Evolutionary conservation across 31 red algal genomes (phyloP), one percentile per base, ranked within the genome.

Genomic region (Odonthalia washingtoniensis): DNA sequence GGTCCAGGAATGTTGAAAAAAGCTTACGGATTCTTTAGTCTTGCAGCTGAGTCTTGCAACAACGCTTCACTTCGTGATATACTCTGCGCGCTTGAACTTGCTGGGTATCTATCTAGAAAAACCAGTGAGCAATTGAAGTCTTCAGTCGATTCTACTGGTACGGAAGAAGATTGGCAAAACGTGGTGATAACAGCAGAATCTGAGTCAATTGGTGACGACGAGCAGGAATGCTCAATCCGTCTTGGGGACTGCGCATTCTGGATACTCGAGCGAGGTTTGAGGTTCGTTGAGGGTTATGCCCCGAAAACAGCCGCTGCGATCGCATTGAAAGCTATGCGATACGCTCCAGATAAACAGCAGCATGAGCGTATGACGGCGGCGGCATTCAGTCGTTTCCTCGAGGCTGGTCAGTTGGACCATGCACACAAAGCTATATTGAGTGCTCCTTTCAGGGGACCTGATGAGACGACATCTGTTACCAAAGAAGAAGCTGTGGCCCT

Each of bases 351-450:
- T 46, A 77, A 69, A 34, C 46, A 93, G 40, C 73, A 72, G 14
- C 73, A 88, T 75, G 91, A 93, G 70, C 83, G 77, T 70, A 93
- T 93, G 91, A 75, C 84, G 73, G 91, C 91, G 3, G 77, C 91
- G 26, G 91, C 91, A 30, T 93, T 93, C 53, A 79, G 78, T 45
- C 77, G 84, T 31, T 93, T 93, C 72, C 57, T 93, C 39, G 91
- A 93, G 65, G 91, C 91, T 0, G 79, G 78, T 33, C 63, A 88
- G 32, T 42, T 93, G 35, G 91, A 93, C 43, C 62, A 86, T 31
- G 83, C 84, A 9, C 37, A 88, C 38, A 93, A 60, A 3, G 91
- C 85, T 1, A 88, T 93, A 69, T 57, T 93, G 72, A 75, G 75
- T 28, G 46, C 69, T 27, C 91, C 91, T n/a, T 88, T 93, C 40